Base-by-base conservation (phyloP, 129 eudicot species). In the Gnaphalium uliginosum region DNA sequence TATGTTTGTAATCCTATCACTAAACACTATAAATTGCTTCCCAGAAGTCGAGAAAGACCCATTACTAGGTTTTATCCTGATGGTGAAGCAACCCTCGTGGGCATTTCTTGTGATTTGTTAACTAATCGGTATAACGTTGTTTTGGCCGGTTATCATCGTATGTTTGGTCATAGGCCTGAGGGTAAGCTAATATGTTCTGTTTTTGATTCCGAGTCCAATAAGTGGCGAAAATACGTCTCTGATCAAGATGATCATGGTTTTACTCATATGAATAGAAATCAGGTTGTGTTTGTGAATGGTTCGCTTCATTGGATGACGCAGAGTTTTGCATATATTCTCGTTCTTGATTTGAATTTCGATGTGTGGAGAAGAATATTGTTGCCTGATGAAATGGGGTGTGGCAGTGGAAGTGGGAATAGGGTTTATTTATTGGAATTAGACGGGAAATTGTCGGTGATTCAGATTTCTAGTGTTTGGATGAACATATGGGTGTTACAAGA, bases 1-100 rank as follows among this genome's bases (percentile, higher is more conserved):
- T 94, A 94, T 75, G 93, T 90, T 1, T 90, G 97, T 39, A 94
- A 94, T 81, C 98, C 98, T 9, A 88, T 94, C 86, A 94, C 97
- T 60, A 81, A 80, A 54, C 79, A 87, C 74, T 89, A 77, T 69
- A 94, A 63, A 67, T 43, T 90, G 82, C 96, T 94, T 46, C 98
- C 98, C 0, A 85, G 82, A 73, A 83, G 85, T 81, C 78, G 96
- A 57, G 93, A 90, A 71, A 79, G 98, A 58, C 93, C 93, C 4
- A 66, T 88, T 17, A 94, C 93, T 23, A 73, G 93, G 32, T 94
- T 88, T 84, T 77, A 85, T 27, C 98, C 98, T 0, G 96, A 94
- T 53, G 90, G 91, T 19, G 97, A 94, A 73, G 97, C 97, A 61
- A 90, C 91, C 33, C 92, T 94, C 62, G 98, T 94, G 8, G 97